Conservation (phyloP, 805 yeast genomes). For the Kodamaea lidongshanica region DNA sequence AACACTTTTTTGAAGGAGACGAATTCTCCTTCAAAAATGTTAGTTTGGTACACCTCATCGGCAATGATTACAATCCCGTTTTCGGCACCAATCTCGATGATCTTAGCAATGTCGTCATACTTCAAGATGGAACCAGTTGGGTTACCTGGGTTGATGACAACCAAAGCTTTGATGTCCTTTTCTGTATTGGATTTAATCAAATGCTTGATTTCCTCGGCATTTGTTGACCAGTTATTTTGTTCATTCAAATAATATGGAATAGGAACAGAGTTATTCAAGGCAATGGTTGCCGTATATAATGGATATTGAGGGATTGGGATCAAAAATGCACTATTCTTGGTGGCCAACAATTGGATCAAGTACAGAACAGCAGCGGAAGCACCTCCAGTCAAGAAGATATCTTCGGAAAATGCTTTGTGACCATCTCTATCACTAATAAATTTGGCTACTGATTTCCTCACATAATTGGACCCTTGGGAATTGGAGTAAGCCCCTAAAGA, state of each 20-base stretch:
- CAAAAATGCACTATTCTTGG: constrained; percentile 63
- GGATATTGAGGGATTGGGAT: constrained; percentile 99
- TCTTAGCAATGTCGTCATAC: constrained; percentile 58
- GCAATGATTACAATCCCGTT: constrained; percentile 84
- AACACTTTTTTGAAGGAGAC: constrained; percentile 78
- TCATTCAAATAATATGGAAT: constrained; percentile 86
- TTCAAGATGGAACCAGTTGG: constrained; percentile 89
- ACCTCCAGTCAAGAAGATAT: constrained; percentile 84
- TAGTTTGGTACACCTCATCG: constrained; percentile 97
- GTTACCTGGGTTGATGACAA: constrained; percentile 95
- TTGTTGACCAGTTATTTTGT: constrained; percentile 74
- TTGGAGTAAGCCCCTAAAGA: constrained; percentile 94
- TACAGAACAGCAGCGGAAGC: constrained; percentile 92
- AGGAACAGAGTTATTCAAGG: constrained; percentile 75
- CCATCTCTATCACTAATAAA: constrained; percentile 81
- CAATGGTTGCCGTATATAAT: constrained; percentile 88
- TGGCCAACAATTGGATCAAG: constrained; percentile 62
- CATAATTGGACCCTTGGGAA: constrained; percentile 76
- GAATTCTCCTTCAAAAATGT: constrained; percentile 77
- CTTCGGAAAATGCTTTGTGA: constrained; percentile 51
- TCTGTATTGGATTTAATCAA: constrained; percentile 44
- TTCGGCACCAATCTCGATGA: constrained; percentile 76
- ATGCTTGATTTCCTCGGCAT: constrained; percentile 55
- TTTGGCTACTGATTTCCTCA: constrained; percentile 73
- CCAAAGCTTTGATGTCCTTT: constrained; percentile 65